Base-by-base conservation (phyloP, 164 flowering plant genomes). In the Nymphaea colorata region DNA sequence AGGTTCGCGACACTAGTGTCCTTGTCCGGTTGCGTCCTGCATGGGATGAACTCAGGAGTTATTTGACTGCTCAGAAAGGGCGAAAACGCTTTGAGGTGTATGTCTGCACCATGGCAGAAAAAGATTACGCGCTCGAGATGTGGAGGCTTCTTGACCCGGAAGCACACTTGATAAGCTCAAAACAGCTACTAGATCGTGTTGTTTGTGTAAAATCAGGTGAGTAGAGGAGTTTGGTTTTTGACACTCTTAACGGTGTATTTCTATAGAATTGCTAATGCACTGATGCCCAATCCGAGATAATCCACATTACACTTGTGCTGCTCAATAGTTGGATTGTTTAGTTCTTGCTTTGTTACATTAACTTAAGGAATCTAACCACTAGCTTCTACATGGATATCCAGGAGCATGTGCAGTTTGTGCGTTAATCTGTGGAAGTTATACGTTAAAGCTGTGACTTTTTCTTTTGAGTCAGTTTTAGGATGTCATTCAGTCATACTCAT, bases 61-160 rank as follows among this genome's bases (percentile, higher is more conserved):
- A 95, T 71, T 85, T 95, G 72, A 90, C 79, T 53, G 98, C 99
- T 60, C 57, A 51, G 14, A 95, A 86, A 78, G 97, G 96, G 11
- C 88, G 99, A 44, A 95, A 87, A 69, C 77, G 99, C 18, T 95
- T 95, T 86, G 98, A 95, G 78, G 99, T 95, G 69, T 92, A 87
- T 85, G 99, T 95, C 59, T 92, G 98, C 68, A 95, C 98, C 4
- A 92, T 92, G 99, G 99, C 99, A 64, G 98, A 95, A 78, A 86
- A 92, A 77, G 97, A 95, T 77, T 92, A 95, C 85, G 99, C 99
- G 17, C 74, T 92, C 64, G 99, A 92, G 79, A 95, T 95, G 84
- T 92, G 99, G 99, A 85, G 99, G 81, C 90, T 95, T 75, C 98
- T 95, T 72, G 99, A 95, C 62, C 98, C 99, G 44, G 98, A 84